Evolutionary conservation across 176 grass and related monocot species (phyloP).

Genomic region (Triticum urartu): DNA sequence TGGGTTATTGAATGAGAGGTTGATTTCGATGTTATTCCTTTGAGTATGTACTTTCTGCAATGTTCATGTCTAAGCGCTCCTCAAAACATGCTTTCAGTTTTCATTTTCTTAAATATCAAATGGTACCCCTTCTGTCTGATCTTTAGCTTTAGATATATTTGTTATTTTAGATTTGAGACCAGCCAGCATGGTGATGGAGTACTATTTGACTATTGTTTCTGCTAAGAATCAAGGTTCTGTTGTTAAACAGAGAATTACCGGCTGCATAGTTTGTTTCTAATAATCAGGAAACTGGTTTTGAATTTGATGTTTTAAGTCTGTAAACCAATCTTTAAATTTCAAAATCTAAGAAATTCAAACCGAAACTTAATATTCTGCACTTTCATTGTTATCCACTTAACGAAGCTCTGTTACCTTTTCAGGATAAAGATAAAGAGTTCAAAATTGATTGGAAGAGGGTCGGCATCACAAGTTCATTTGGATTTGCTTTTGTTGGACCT

Average conservation of each 20-base stretch:
- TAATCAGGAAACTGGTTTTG: not conserved
- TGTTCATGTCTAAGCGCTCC: not conserved
- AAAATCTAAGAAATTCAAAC: slow-evolving; percentile 5
- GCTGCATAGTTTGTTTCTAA: not conserved
- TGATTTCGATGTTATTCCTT: not conserved
- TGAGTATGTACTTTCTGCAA: not conserved
- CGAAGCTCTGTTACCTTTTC: slow-evolving; percentile 21
- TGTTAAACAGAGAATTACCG: not conserved
- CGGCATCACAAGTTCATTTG: slow-evolving; percentile 87
- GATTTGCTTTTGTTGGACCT: slow-evolving; percentile 92
- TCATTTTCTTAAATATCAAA: slow-evolving; percentile 10
- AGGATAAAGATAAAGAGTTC: slow-evolving; percentile 74
- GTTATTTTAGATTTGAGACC: slow-evolving; percentile 3
- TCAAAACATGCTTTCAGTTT: not conserved
- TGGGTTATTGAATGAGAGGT: not conserved
- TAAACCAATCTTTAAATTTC: not conserved
- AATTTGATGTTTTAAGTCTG: not conserved
- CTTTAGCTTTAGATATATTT: slow-evolving; percentile 22
- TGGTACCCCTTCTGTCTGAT: not conserved
- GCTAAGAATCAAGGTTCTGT: not conserved
- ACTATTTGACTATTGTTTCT: not conserved
- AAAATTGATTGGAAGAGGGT: slow-evolving; percentile 95
- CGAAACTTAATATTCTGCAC: not conserved
- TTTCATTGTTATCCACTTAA: not conserved
- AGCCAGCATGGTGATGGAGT: not conserved